Evolutionary conservation across 805 yeast genomes (phyloP).

Genomic region (Candida cerambycidarum): DNA sequence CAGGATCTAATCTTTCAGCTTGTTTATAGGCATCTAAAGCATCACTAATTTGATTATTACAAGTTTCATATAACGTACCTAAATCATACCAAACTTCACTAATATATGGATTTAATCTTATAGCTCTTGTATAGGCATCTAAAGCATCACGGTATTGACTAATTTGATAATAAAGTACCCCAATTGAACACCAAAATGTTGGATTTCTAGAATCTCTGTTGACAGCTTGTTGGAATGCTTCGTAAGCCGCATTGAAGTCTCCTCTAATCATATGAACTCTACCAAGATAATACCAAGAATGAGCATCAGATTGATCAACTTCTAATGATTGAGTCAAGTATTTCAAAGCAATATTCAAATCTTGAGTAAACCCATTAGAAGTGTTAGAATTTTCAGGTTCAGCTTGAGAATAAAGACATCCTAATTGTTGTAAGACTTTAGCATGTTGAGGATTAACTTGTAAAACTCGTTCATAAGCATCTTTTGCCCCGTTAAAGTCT

Average conservation of each 20-base stretch:
- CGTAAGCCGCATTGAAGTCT: conserved; percentile 94
- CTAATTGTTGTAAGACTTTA: conserved; percentile 92
- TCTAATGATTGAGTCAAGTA: conserved; percentile 85
- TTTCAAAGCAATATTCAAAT: conserved; percentile 79
- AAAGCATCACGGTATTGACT: conserved; percentile 95
- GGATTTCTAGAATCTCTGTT: conserved; percentile 96
- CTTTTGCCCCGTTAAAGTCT: conserved; percentile 88
- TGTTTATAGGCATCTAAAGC: conserved; percentile 97
- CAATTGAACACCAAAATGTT: conserved; percentile 95
- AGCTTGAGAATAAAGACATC: conserved; percentile 84
- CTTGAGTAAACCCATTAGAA: conserved; percentile 42
- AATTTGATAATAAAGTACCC: conserved; percentile 94
- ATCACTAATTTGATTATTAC: conserved; percentile 92
- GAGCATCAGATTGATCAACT: conserved; percentile 87
- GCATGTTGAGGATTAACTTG: conserved; percentile 91
- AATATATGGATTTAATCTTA: conserved; percentile 90
- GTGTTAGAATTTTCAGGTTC: conserved; percentile 22
- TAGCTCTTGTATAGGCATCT: conserved; percentile 97
- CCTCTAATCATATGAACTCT: conserved; percentile 95
- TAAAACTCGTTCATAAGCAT: conserved; percentile 91
- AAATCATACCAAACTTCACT: conserved; percentile 98
- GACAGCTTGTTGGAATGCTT: conserved; percentile 98
- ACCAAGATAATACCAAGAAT: conserved; percentile 95
- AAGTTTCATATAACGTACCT: conserved; percentile 95
- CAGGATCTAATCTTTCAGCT: conserved; percentile 94